Conservation (phyloP, 257 asterid genomes). For the Vinca minor region DNA sequence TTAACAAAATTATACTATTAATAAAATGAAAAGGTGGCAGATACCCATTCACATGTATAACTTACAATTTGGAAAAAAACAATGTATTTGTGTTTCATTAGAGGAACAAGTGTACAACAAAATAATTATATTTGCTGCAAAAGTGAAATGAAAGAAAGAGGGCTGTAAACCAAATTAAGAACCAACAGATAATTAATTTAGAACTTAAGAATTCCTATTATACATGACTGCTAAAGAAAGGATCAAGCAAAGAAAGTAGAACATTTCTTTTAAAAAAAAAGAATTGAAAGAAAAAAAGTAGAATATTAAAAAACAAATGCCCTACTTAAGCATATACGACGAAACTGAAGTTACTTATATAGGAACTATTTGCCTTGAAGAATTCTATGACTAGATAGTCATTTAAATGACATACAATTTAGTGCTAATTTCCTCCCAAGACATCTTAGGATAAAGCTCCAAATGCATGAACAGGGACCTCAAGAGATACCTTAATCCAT, state of each 20-base stretch:
- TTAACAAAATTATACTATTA: not conserved
- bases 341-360: not conserved
- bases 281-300: not conserved
- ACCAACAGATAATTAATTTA: not conserved
- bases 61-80: not conserved
- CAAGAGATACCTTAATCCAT: not conserved
- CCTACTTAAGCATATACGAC: not conserved
- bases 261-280: too few species aligned
- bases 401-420: not conserved
- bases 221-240: not conserved
- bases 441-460: not conserved
- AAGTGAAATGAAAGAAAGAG: not conserved
- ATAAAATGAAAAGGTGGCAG: not conserved
- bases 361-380: not conserved
- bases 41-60: not conserved
- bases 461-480: not conserved
- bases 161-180: not conserved
- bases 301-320: not conserved
- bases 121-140: not conserved
- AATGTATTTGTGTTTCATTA: not conserved
- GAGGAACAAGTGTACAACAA: not conserved
- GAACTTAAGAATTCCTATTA: not conserved
- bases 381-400: not conserved
- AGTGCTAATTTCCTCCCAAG: not conserved
- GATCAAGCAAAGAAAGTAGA: not conserved